Conservation (phyloP, 495 filamentous ascomycete species). For the Aspergillus coremiiformis region DNA sequence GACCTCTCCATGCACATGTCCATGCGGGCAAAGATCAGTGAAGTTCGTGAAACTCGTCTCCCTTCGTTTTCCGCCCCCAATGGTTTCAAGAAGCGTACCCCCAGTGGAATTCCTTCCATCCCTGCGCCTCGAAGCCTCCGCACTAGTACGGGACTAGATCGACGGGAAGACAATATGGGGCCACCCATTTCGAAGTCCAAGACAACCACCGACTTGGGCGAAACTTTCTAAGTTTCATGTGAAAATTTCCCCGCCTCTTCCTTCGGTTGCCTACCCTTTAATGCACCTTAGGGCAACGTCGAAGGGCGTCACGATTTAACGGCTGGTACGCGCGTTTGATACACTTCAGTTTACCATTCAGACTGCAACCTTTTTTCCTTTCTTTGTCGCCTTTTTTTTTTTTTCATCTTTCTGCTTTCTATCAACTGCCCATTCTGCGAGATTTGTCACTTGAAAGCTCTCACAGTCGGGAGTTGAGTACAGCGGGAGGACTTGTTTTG, state of each 20-base stretch:
- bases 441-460: not conserved
- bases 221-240: conserved; percentile 48
- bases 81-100: conserved; percentile 43
- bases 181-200: conserved; percentile 40
- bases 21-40: conserved; percentile 24
- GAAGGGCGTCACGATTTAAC: conserved; percentile 15
- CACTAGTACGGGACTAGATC: conserved; percentile 40
- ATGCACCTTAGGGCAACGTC: not conserved
- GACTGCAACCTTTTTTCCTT: conserved; percentile 10
- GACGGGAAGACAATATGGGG: conserved; percentile 46
- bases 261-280: not conserved
- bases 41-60: conserved; percentile 21
- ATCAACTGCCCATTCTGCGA: not conserved
- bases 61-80: conserved; percentile 32
- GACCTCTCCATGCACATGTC: conserved; percentile 33
- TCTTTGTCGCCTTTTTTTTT: conserved; percentile 4
- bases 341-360: conserved; percentile 11
- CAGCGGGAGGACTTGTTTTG: conserved; percentile 3
- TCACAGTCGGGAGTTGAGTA: conserved; percentile 5
- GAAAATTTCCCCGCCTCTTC: conserved; percentile 3
- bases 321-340: conserved; percentile 15
- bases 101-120: conserved; percentile 45
- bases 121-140: conserved; percentile 44
- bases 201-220: conserved; percentile 55
- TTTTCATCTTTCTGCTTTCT: not conserved